A percentile compares a stretch with the other conserved stretches of the same genome.
phyloP scores from a whole-genome alignment of 2,329 filamentous ascomycete genomes.

The Hypoxylon rubiginosum region DNA sequence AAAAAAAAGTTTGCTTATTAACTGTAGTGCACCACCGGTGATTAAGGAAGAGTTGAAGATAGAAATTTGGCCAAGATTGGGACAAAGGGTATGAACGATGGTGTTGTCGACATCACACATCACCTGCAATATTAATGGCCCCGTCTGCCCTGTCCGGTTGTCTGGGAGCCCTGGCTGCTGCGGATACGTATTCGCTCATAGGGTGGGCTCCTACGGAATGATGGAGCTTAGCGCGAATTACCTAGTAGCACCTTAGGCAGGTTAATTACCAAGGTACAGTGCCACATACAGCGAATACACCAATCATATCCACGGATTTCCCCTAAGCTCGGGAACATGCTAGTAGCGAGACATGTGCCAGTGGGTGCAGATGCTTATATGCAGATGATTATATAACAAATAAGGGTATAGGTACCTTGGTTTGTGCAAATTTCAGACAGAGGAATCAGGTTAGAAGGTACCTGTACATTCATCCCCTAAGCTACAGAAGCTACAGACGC shows the following conservation, averaged over 20 bases:
- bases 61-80: slow-evolving; percentile 35
- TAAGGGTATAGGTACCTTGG: neutral
- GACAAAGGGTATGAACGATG: slow-evolving; percentile 37
- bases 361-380: neutral
- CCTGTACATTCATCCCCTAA: neutral
- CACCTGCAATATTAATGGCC: slow-evolving; percentile 16
- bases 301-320: neutral
- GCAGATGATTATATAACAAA: neutral
- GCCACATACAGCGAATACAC: neutral
- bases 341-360: neutral
- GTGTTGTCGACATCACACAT: slow-evolving; percentile 40
- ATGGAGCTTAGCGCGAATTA: slow-evolving; percentile 7
- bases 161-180: slow-evolving; percentile 34
- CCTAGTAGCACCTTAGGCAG: neutral
- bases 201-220: neutral
- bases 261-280: too few species aligned
- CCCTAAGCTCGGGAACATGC: neutral
- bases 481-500: too few species aligned
- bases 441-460: neutral
- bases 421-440: neutral
- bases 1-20: slow-evolving; percentile 21
- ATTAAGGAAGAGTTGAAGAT: slow-evolving; percentile 36
- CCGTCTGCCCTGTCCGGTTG: slow-evolving; percentile 24
- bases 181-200: slow-evolving; percentile 19
- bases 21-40: neutral